Percentiles rank a stretch among this genome's conserved stretches.
These are phyloP conservation scores for Aspergillus homomorphus DNA, from an alignment of 495 filamentous ascomycete species.

Conservation along the genomic window DNA sequence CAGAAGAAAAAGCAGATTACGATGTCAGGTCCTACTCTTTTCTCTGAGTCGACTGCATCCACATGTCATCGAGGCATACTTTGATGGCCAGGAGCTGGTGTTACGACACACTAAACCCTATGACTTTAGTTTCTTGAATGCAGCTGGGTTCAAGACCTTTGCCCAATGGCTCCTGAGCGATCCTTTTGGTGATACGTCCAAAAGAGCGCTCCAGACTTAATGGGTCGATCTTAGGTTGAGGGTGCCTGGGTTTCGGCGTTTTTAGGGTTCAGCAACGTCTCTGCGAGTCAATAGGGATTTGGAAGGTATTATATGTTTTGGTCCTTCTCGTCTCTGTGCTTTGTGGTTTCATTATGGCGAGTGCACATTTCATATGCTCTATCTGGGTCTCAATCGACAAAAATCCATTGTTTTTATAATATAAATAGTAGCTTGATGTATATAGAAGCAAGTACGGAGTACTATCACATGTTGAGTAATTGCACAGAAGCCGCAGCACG, in stretches of 20 bases:
- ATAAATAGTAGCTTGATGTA: too few species aligned
- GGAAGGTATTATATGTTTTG: background rate
- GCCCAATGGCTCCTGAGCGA: slow-evolving; percentile 14
- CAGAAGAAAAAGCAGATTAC: background rate
- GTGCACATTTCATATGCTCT: too few species aligned
- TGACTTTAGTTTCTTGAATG: slow-evolving; percentile 13
- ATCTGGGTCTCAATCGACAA: too few species aligned
- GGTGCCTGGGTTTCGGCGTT: background rate
- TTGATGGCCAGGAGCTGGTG: slow-evolving; percentile 16
- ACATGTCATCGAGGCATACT: slow-evolving; percentile 17
- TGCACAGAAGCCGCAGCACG: too few species aligned
- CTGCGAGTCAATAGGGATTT: slow-evolving; percentile 9
- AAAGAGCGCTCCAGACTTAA: background rate
- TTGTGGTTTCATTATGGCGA: too few species aligned
- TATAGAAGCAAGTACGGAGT: too few species aligned
- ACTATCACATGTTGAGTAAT: too few species aligned
- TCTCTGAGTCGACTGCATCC: slow-evolving; percentile 10
- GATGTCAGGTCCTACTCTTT: slow-evolving; percentile 10
- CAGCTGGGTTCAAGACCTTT: slow-evolving; percentile 16
- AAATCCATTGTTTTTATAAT: too few species aligned
- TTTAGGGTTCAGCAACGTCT: background rate
- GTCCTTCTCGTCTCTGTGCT: background rate
- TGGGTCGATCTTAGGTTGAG: background rate
- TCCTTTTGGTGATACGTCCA: slow-evolving; percentile 5
- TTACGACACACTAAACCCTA: slow-evolving; percentile 14